A percentile compares a stretch with the other conserved stretches of the same genome.
These are phyloP conservation scores for Solanum infundibuliforme DNA, from an alignment of 257 asterid genomes.

Conservation along the genomic window DNA sequence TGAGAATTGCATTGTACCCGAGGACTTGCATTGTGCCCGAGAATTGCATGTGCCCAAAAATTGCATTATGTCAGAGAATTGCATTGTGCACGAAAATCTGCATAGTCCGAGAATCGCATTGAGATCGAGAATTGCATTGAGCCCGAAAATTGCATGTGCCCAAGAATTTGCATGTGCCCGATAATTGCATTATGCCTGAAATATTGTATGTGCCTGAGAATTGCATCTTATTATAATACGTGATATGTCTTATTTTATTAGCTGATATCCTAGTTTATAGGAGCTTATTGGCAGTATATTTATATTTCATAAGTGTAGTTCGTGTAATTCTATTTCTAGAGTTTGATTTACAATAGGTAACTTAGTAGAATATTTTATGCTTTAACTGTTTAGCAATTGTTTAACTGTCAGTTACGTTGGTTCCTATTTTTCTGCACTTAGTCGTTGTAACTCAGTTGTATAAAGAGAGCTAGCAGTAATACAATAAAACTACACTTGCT, in stretches of 20 bases:
- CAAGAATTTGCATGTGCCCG: too few relatives aligned
- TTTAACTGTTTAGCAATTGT: not conserved
- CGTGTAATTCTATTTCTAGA: not conserved
- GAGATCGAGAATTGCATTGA: too few relatives aligned
- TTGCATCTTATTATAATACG: too few relatives aligned
- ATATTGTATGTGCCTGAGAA: too few relatives aligned
- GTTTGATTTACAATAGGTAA: not conserved
- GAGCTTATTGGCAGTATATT: not conserved
- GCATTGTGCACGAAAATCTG: too few relatives aligned
- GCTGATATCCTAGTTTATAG: not conserved
- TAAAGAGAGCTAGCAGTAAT: not conserved
- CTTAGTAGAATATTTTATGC: not conserved
- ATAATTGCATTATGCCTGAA: too few relatives aligned
- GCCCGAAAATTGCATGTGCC: too few relatives aligned
- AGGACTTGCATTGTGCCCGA: too few relatives aligned
- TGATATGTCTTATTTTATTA: not conserved
- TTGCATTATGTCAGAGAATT: too few relatives aligned
- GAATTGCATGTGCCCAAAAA: too few relatives aligned
- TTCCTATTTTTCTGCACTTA: not conserved
- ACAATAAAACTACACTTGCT: not conserved
- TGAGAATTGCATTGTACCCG: too few relatives aligned
- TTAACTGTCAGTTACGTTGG: not conserved
- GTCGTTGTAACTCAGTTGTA: not conserved
- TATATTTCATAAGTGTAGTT: not conserved
- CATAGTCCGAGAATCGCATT: too few relatives aligned